Evolutionary conservation across 2,329 filamentous ascomycete species (phyloP).

Genomic region (Colletotrichum musicola): DNA sequence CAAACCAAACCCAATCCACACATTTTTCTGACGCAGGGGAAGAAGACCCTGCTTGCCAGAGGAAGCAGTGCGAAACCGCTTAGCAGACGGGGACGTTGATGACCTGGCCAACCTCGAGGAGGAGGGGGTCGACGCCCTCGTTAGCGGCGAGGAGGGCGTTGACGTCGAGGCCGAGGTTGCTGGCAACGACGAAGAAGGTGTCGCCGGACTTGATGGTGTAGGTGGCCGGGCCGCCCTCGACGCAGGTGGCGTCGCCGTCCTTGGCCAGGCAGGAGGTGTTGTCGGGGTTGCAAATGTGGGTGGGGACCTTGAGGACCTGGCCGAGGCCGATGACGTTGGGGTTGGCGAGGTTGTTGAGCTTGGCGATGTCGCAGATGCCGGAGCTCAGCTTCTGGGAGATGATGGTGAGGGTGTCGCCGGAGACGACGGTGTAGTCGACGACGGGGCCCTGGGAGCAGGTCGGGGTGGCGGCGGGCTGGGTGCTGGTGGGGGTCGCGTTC

Average conservation of each 20-base stretch:
- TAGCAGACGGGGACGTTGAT: conserved; percentile 31
- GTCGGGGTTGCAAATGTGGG: conserved; percentile 29
- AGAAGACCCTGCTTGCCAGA: not conserved
- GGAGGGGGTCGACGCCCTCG: conserved; percentile 13
- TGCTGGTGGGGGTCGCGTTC: conserved; percentile 8
- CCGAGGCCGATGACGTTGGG: conserved; percentile 14
- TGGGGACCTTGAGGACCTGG: conserved; percentile 19
- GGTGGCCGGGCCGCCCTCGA: not conserved
- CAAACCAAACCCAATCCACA: not conserved
- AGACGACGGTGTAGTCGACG: conserved; percentile 26
- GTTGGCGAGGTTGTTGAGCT: conserved; percentile 12
- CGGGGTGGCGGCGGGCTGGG: not conserved
- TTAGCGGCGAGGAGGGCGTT: conserved; percentile 17
- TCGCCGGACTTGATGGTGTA: conserved; percentile 19
- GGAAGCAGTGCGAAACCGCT: not conserved
- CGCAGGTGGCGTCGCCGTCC: conserved; percentile 5
- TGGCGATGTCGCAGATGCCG: conserved; percentile 36
- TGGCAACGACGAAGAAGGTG: conserved; percentile 27
- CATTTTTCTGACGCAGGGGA: not conserved
- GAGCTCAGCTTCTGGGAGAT: conserved; percentile 20
- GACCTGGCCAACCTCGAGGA: conserved; percentile 13
- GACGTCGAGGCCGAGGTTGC: conserved; percentile 12
- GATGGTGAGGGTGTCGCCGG: conserved; percentile 25
- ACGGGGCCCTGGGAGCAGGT: conserved; percentile 22
- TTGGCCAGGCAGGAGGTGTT: conserved; percentile 31